Base-by-base conservation (phyloP, 2,329 filamentous ascomycete species). In the Blumeria hordei region DNA sequence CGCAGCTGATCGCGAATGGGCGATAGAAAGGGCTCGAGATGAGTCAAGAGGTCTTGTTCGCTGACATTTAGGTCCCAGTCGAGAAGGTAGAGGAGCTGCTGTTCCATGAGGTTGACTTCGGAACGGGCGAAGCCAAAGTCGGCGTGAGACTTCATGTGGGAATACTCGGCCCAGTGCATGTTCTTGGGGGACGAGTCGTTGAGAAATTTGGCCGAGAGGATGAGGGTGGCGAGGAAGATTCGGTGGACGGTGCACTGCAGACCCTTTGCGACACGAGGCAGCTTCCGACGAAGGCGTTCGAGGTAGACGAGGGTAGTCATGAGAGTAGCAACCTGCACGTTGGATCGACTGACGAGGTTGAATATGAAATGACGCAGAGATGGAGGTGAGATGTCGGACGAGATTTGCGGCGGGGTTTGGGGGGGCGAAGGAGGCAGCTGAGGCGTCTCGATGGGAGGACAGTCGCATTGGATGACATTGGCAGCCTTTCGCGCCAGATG, bases 111-210 rank as follows among this genome's bases (percentile, higher is more conserved):
- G 73, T 98, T 98, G 64, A 98, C 92, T 71, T 98, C 92, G 37
- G 86, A 92, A 61, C 88, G 76, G 64, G 81, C 90, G 74, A 98
- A 96, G 62, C 88, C 85, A 65, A 96, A 98, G 64, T 74, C 78
- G 65, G 72, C 74, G 58, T 63, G 66, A 8, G 74, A 71, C 10
- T 74, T 75, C 62, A 94, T 81, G 63, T 81, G 72, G 57, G 84
- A 94, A 74, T 96, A 98, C 64, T 81, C 83, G 60, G 92, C 88
- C 92, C 92, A 98, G 75, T 98, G 92, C 80, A 96, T 96, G 78
- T 98, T 98, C 81, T 96, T 96, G 59, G 92, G 92, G 11, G 88
- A 95, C 58, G 88, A 94, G 74, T 96, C 92, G 69, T 98, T 96
- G 62, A 96, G 77, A 69, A 95, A 95, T 80, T 98, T 98, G 63